Evolutionary conservation across 2,329 filamentous ascomycete genomes (phyloP).

Genomic region (Pseudocercospora ulei): DNA sequence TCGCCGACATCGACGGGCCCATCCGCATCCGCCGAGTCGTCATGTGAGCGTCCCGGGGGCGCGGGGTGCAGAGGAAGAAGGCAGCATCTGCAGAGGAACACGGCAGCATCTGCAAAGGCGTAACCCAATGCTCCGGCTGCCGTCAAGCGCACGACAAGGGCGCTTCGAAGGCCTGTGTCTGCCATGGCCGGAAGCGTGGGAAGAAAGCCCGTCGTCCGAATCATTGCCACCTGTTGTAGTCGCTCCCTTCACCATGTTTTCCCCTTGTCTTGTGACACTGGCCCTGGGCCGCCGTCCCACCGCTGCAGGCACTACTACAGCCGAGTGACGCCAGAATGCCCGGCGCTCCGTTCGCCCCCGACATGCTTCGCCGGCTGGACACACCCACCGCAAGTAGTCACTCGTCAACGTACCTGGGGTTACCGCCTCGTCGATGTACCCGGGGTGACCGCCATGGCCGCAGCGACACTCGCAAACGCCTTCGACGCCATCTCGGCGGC

Average conservation of each 20-base stretch:
- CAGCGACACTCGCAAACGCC: conserved; percentile 48
- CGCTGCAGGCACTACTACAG: too few species aligned
- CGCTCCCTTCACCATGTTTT: conserved; percentile 8
- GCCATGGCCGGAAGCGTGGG: not conserved
- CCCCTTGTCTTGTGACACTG: conserved; percentile 33
- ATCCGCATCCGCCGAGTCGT: conserved; percentile 35
- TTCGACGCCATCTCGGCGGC: conserved; percentile 46
- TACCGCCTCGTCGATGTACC: too few species aligned
- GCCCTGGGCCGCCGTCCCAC: conserved; percentile 50
- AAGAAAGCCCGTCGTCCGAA: not conserved
- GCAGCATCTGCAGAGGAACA: not conserved
- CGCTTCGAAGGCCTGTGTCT: not conserved
- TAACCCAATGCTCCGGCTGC: not conserved
- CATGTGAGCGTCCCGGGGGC: conserved; percentile 14
- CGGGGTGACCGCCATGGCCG: too few species aligned
- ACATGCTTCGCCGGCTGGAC: too few species aligned
- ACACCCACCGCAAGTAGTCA: too few species aligned
- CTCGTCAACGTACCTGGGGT: too few species aligned
- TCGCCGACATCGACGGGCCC: conserved; percentile 40
- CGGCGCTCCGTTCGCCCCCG: too few species aligned
- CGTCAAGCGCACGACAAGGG: not conserved
- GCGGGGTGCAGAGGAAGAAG: not conserved
- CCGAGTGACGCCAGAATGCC: too few species aligned
- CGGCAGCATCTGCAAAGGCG: not conserved
- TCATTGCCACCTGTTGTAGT: not conserved